phyloP scores from a whole-genome alignment of 805 yeast genomes.

The Yamadazyma takamatsuzukensis region DNA sequence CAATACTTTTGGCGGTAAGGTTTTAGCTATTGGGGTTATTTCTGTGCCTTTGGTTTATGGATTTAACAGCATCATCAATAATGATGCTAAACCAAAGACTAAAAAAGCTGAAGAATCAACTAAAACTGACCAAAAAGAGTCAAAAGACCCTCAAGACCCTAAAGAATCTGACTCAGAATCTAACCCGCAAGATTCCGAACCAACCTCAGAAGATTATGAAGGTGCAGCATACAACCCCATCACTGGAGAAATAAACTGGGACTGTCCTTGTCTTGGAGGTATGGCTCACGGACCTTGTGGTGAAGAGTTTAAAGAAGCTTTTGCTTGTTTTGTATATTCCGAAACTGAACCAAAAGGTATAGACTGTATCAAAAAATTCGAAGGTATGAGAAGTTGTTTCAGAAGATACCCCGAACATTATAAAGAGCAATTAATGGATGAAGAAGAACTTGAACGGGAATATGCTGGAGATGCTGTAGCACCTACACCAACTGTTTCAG shows the following conservation, averaged over 20 bases:
- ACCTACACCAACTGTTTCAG: constrained; percentile 1
- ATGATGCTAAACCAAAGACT: constrained; percentile 3
- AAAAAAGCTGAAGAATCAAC: background rate
- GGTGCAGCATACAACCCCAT: constrained; percentile 88
- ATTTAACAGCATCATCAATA: constrained; percentile 2
- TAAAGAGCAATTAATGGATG: constrained; percentile 86
- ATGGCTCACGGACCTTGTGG: constrained; percentile 99
- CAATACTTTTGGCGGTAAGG: constrained; percentile 2
- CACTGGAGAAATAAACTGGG: constrained; percentile 99
- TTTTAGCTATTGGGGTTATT: constrained; percentile 5
- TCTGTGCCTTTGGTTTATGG: constrained; percentile 3
- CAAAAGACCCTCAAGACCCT: too few species aligned
- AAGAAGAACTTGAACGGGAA: constrained; percentile 43
- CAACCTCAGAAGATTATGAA: constrained; percentile 24
- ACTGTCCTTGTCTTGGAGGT: constrained; percentile 98
- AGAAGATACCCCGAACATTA: constrained; percentile 89
- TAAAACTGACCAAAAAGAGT: too few species aligned
- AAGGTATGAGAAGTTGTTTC: constrained; percentile 92
- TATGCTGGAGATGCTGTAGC: constrained; percentile 3
- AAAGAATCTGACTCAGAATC: background rate
- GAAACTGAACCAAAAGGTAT: constrained; percentile 94
- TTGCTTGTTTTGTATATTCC: constrained; percentile 91
- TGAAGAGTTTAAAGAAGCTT: constrained; percentile 57
- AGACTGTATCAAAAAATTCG: constrained; percentile 89
- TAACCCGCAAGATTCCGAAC: constrained; percentile 1